Percentiles rank a stretch among this genome's conserved stretches.
These are phyloP conservation scores for Cymbidium sinense DNA, from an alignment of 106 monocot genomes.

Conservation along the genomic window DNA sequence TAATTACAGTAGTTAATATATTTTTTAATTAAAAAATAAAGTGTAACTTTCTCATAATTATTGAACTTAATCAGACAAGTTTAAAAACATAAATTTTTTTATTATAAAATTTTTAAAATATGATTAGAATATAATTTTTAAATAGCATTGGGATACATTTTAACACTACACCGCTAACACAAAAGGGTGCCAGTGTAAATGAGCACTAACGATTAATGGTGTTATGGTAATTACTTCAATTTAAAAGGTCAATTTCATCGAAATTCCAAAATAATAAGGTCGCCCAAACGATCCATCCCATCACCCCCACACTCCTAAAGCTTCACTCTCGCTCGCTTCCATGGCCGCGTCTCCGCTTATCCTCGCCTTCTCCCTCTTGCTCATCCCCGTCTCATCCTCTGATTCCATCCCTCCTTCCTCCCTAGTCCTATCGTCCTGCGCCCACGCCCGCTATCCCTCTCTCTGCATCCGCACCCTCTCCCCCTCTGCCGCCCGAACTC, in stretches of 20 bases:
- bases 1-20: too few species aligned
- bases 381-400: background rate
- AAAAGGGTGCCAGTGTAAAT: too few species aligned
- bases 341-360: background rate
- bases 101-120: too few species aligned
- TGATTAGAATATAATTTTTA: too few species aligned
- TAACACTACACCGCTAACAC: too few species aligned
- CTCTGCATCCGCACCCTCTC: conserved; percentile 25
- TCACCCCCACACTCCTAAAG: background rate
- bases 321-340: background rate
- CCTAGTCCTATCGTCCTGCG: conserved; percentile 12
- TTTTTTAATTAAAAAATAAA: too few species aligned
- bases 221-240: background rate
- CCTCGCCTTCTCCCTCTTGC: background rate
- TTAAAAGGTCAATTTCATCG: background rate
- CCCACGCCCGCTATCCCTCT: conserved; percentile 19
- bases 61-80: too few species aligned
- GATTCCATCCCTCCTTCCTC: conserved; percentile 3
- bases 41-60: too few species aligned
- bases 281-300: background rate
- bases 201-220: background rate
- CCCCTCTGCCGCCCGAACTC: conserved; percentile 11
- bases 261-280: background rate
- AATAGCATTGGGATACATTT: too few species aligned
- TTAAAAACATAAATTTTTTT: too few species aligned